Evolutionary conservation across 129 eudicot species (phyloP), one percentile per base, ranked within the genome.

Genomic region (Glebionis coronaria): DNA sequence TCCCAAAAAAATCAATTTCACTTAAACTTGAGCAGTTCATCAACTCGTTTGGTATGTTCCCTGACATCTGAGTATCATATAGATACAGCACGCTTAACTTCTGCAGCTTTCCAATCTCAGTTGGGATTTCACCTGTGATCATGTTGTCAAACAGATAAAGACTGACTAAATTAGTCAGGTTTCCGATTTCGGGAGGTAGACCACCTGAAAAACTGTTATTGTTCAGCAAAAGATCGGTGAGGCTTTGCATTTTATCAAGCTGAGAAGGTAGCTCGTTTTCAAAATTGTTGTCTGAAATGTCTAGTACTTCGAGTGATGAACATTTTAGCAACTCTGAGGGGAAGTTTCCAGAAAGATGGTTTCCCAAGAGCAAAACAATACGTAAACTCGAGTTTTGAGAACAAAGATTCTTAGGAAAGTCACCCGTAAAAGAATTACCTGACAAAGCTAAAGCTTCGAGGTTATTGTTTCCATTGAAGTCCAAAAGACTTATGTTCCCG

Each of bases 1-100:
- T 88, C 16, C 96, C 96, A 44, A 84, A 93, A 75, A 93, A 84
- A 78, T 93, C 98, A 13, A 93, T 61, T 54, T 84, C 89, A 5
- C 69, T 69, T 61, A 93, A 77, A 70, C 85, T 86, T 21, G 91
- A 63, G 78, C 98, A 93, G 72, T 93, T 88, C 44, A 81, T 88
- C 47, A 93, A 47, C 90, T 93, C 95, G 31, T n/a, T 50, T 11
- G 96, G 98, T 20, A 93, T 93, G 52, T 44, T 78, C 29, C 98
- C 98, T 3, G 98, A 85, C 85, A 93, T 73, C 69, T 84, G 96
- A 73, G 85, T 93, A 67, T 93, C 98, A 53, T 93, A 88, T 50
- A 93, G 87, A 77, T 93, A 93, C 70, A 93, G 27, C 12, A 69
- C 29, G 60, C 83, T 82, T 61, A 93, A 27, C 67, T 60, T 74